Conservation (phyloP, 164 flowering plant species). For the Berberis vulgaris region DNA sequence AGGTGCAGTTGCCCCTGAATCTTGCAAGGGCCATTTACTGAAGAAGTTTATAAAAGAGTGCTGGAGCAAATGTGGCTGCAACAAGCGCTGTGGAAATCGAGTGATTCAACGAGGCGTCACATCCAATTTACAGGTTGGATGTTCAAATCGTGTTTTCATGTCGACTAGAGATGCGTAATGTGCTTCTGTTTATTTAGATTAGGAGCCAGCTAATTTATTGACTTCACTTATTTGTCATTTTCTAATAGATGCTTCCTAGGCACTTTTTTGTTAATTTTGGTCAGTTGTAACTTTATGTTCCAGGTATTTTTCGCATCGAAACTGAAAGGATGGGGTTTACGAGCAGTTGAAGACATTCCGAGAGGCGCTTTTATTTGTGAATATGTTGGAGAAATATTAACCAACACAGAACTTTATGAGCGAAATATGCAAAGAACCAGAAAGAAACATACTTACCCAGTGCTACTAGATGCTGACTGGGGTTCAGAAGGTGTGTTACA, state of each 20-base stretch:
- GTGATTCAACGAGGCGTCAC: not conserved
- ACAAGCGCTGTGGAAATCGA: not conserved
- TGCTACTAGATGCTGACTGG: constrained; percentile 83
- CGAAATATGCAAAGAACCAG: constrained; percentile 28
- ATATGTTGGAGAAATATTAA: constrained; percentile 87
- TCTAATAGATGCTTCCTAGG: not conserved
- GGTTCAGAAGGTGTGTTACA: constrained; percentile 41
- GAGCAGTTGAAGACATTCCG: constrained; percentile 73
- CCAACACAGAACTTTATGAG: constrained; percentile 43
- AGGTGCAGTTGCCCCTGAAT: not conserved
- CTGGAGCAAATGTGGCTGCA: not conserved
- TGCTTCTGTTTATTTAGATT: too few relatives aligned
- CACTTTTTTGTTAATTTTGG: not conserved
- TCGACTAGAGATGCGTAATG: not conserved
- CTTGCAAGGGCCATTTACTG: not conserved
- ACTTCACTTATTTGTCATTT: not conserved
- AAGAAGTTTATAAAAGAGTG: not conserved
- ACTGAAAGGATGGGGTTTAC: constrained; percentile 90
- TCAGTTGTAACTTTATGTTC: constrained; percentile 3
- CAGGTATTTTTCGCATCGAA: constrained; percentile 75
- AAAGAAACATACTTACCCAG: constrained; percentile 36
- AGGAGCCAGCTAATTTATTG: not conserved
- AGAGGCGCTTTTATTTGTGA: constrained; percentile 93
- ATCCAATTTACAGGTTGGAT: not conserved
- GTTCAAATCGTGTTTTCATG: not conserved